Evolutionary conservation across 2,329 filamentous ascomycete genomes (phyloP), one percentile per base, ranked within the genome.

Genomic region (Penicillium sp.): DNA sequence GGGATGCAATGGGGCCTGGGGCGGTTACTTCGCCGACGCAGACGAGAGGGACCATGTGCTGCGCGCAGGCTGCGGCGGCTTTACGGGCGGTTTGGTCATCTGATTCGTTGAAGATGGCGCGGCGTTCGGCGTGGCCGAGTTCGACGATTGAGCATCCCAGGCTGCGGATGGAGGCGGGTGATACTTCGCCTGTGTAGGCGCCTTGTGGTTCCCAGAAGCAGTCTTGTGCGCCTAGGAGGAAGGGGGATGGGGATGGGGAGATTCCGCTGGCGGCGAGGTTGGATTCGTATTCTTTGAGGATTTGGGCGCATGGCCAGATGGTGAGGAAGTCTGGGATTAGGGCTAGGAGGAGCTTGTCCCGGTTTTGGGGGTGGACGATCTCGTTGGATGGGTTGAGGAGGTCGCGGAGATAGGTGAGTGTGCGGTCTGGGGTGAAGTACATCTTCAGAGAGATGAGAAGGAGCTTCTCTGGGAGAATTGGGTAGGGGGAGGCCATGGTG

Each of bases 121-220:
- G 77, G 4, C 89, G 80, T 71, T 95, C 89, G 1, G 89, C 89
- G 65, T 95, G 89, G 1, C 88, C 88, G 5, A 95, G 75, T 64
- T 91, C 88, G 9, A 93, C 84, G 41, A 95, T 80, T 14, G 75
- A 77, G 41, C 83, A 87, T 34, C 88, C 88, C 0, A 87, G 77
- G 49, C 86, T 80, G 41, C 75, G 73, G 19, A 95, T 75, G 2
- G 84, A 80, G 4, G 79, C 67, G 0, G 89, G 84, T 5, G 86
- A 89, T 28, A 91, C 80, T 62, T 89, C 86, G 46, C 89, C 89
- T 0, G 89, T 95, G 66, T 81, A 90, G 1, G 89, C 80, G 50
- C 89, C 89, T 37, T 72, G 68, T 60, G 87, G 79, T 56, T 88
- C 82, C 75, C 78, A 81, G 70, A 83, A 84, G 56, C 81, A 82